Conservation (phyloP, 2,329 filamentous ascomycete species). For the Diaporthe batatas region DNA sequence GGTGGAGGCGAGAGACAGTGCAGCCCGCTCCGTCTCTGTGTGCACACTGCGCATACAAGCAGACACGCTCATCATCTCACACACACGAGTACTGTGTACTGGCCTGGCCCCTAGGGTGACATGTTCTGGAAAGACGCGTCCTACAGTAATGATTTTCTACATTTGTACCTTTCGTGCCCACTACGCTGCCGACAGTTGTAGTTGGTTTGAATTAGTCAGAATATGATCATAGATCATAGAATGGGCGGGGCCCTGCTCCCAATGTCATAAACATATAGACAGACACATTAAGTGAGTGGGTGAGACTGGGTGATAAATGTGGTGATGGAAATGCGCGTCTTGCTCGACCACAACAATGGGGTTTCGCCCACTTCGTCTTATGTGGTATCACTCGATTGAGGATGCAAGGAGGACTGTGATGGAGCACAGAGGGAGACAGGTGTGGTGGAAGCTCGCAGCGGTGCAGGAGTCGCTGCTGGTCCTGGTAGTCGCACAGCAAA, state of each 20-base stretch:
- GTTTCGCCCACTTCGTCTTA: background rate
- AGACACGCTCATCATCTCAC: background rate
- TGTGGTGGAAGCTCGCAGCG: slow-evolving; percentile 13
- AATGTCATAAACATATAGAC: background rate
- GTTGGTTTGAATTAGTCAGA: background rate
- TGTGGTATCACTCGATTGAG: background rate
- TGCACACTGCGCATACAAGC: background rate
- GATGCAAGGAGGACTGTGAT: background rate
- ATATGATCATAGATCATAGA: background rate
- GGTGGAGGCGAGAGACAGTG: slow-evolving; percentile 27
- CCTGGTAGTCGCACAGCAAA: slow-evolving; percentile 1
- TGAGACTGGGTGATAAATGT: background rate
- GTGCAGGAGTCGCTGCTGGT: background rate
- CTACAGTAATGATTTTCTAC: background rate
- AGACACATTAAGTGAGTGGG: background rate
- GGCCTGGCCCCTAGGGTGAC: background rate
- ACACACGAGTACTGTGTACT: background rate
- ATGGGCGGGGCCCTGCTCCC: background rate
- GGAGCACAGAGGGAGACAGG: background rate
- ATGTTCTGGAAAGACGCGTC: slow-evolving; percentile 10
- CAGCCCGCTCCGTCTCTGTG: slow-evolving; percentile 2
- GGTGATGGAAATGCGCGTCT: background rate
- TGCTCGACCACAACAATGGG: background rate
- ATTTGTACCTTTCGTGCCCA: background rate
- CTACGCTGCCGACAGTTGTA: background rate